phyloP scores from a whole-genome alignment of 441 rosid genomes.

The Arabidopsis hybrid region DNA sequence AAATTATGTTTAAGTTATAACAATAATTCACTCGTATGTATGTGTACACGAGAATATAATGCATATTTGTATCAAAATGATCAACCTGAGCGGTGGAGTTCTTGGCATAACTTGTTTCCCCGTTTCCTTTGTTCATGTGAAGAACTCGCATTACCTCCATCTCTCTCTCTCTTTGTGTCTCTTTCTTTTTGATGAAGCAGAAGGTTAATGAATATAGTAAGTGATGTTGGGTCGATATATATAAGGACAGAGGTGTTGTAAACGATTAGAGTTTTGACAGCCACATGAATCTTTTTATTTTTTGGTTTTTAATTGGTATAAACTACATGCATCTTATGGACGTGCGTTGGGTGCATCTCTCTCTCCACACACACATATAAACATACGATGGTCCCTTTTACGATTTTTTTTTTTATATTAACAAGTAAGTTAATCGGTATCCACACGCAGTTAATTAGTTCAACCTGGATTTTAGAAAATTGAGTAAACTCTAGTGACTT shows the following conservation, averaged over 20 bases:
- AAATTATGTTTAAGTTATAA: background rate
- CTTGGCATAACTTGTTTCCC: constrained; percentile 77
- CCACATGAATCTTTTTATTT: constrained; percentile 28
- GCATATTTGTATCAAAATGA: background rate
- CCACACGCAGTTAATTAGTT: constrained; percentile 5
- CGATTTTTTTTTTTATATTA: background rate
- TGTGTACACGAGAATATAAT: background rate
- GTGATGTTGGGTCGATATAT: constrained; percentile 38
- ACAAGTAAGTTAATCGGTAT: background rate
- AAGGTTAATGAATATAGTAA: constrained; percentile 39
- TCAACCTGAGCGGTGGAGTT: constrained; percentile 69
- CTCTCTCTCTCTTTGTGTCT: constrained; percentile 28
- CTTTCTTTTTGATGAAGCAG: constrained; percentile 15
- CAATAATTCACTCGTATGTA: background rate
- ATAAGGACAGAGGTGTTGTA: constrained; percentile 35
- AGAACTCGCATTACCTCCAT: constrained; percentile 56
- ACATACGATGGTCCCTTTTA: constrained; percentile 10
- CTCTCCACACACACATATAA: background rate
- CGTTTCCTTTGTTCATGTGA: constrained; percentile 83
- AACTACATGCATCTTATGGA: constrained; percentile 31
- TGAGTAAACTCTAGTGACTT: background rate
- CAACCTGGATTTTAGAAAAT: background rate
- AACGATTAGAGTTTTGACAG: constrained; percentile 10
- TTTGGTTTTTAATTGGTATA: background rate
- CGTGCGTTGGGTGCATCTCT: constrained; percentile 14